A percentile compares a stretch with the other conserved stretches of the same genome.
These are phyloP conservation scores for Arthrobotrys iridis DNA, from an alignment of 2,329 filamentous ascomycete genomes.

Conservation along the genomic window DNA sequence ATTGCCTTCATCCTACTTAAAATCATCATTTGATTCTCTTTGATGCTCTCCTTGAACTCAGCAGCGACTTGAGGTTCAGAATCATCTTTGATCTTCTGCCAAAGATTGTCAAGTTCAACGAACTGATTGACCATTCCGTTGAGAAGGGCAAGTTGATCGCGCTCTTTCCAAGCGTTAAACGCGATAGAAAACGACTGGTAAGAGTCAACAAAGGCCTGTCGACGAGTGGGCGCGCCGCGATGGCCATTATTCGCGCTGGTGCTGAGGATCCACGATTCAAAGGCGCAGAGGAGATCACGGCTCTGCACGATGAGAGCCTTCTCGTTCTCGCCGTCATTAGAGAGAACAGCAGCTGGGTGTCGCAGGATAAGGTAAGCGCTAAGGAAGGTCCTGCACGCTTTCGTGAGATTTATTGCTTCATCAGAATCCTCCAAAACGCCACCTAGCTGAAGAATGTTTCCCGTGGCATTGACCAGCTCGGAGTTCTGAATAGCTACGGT, in stretches of 20 bases:
- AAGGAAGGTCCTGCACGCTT: constrained; percentile 79
- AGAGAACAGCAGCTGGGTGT: constrained; percentile 80
- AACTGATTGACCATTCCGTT: constrained; percentile 89
- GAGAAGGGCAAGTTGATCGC: constrained; percentile 79
- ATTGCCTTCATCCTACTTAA: constrained; percentile 82
- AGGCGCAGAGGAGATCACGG: constrained; percentile 78
- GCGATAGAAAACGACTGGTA: constrained; percentile 80
- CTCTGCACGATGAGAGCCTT: constrained; percentile 79
- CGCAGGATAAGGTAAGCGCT: constrained; percentile 82
- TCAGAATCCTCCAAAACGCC: constrained; percentile 71
- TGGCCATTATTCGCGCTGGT: constrained; percentile 64
- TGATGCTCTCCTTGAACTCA: constrained; percentile 81
- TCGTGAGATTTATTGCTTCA: constrained; percentile 73
- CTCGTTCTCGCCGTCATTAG: constrained; percentile 72
- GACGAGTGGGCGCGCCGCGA: constrained; percentile 66
- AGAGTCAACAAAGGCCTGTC: constrained; percentile 72
- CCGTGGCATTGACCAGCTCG: constrained; percentile 72
- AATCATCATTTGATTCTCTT: constrained; percentile 81
- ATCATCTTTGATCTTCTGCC: constrained; percentile 82
- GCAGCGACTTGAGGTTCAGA: constrained; percentile 77
- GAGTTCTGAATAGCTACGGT: constrained; percentile 74
- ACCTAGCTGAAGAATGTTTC: constrained; percentile 74
- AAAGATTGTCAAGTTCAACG: constrained; percentile 83
- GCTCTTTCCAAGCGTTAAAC: constrained; percentile 84
- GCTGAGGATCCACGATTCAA: constrained; percentile 76